Base-by-base conservation (phyloP, 768 basidiomycete species). In the Auricularia sp. region DNA sequence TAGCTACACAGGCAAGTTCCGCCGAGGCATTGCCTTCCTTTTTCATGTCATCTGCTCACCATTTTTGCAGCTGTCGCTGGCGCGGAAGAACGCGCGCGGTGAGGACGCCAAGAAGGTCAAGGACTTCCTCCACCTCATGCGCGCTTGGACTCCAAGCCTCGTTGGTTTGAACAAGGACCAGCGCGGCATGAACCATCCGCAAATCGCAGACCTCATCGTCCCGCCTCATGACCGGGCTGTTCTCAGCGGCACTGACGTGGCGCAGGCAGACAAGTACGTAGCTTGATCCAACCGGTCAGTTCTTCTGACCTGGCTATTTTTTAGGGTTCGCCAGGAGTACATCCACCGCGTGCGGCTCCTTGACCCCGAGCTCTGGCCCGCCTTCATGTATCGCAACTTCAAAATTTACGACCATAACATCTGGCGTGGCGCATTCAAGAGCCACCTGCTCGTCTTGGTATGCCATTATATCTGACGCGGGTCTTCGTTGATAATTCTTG, bases 81-180 rank as follows among this genome's bases (percentile, higher is more conserved):
- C 62, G 18, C 62, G 29, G 5, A 37, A 13, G 16, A 45, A 63
- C 21, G 42, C 14, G 36, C 62, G 62, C 16, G 62, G 62, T 14
- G 36, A 63, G 42, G 62, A 63, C 62, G 42, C 42, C 44, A 63
- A 63, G 44, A 35, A 44, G 29, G 33, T 44, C 62, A 63, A 63
- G 42, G 62, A 42, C 34, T 2, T 2, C 24, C 7, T 29, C 3
- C 8, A 34, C 16, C 2, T 16, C 54, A 2, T 51, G 16, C 10
- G 47, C 37, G 37, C 37, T 13, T 51, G 47, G 47, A 51, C 47
- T 13, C 47, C 47, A 16, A 10, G 10, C 8, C 42, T 44, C 42
- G 42, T 16, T 1, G 16, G 16, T 44, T 16, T 10, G 42, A 8
- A 8, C 42, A 44, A 44, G 42, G 8, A 8, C 10, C 10, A 8